A percentile compares a stretch with the other conserved stretches of the same genome.
These are phyloP conservation scores for Chaetomium globosum DNA, from an alignment of 2,329 filamentous ascomycete species.

Conservation along the genomic window DNA sequence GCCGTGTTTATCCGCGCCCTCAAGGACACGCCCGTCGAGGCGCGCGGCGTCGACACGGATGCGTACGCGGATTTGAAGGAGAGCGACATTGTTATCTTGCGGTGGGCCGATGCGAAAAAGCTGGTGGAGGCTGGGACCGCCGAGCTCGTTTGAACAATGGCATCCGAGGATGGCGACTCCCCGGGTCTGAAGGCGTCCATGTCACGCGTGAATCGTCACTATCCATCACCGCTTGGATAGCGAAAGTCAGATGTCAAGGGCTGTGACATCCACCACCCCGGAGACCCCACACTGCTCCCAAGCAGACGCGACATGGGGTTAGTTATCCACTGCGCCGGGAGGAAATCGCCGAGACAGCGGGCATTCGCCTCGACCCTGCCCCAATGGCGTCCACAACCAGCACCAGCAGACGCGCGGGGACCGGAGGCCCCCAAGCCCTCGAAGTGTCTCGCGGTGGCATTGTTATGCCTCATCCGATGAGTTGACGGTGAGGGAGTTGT, in stretches of 20 bases:
- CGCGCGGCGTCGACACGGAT: slow-evolving; percentile 67
- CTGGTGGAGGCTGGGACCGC: slow-evolving; percentile 59
- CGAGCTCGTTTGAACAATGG: slow-evolving; percentile 57
- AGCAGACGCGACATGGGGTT: neutral
- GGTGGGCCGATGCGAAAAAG: slow-evolving; percentile 73
- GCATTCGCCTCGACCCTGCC: neutral
- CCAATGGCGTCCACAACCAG: neutral
- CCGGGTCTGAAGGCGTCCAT: neutral
- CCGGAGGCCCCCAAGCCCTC: too few species aligned
- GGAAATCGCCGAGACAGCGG: neutral
- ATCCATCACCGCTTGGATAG: neutral
- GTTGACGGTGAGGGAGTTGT: neutral
- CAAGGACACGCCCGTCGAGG: slow-evolving; percentile 59
- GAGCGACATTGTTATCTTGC: slow-evolving; percentile 68
- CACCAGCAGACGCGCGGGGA: too few species aligned
- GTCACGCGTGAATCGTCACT: neutral
- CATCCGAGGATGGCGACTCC: neutral
- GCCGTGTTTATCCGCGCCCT: slow-evolving; percentile 83
- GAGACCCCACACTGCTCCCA: neutral
- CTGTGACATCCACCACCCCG: neutral
- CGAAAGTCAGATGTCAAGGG: neutral
- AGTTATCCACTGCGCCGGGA: neutral
- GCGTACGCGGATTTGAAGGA: slow-evolving; percentile 59
- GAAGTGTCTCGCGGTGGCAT: too few species aligned
- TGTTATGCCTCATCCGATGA: neutral